phyloP scores from a whole-genome alignment of 2,329 filamentous ascomycete species.

The Penicillium glabrum region DNA sequence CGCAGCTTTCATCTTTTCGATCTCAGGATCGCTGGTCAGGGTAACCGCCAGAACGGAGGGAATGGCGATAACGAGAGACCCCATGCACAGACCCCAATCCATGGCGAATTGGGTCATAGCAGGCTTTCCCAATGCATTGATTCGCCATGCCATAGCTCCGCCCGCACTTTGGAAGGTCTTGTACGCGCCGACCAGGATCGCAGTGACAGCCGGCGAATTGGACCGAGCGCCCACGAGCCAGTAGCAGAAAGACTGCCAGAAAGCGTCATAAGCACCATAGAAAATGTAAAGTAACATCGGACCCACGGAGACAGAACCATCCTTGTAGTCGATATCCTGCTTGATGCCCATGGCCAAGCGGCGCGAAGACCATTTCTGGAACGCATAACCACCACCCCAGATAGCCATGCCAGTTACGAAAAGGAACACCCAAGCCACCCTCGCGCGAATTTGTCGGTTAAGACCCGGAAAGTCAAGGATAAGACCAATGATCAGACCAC shows the following conservation, averaged over 20 bases:
- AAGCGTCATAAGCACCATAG: conserved; percentile 67
- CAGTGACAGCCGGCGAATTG: conserved; percentile 43
- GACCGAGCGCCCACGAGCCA: conserved; percentile 55
- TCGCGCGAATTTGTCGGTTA: conserved; percentile 48
- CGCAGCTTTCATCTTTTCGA: neutral
- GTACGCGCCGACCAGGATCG: conserved; percentile 50
- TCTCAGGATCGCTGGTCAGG: conserved; percentile 24
- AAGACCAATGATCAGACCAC: conserved; percentile 46
- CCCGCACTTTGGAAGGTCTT: conserved; percentile 48
- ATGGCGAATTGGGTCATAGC: conserved; percentile 47
- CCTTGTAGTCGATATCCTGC: conserved; percentile 50
- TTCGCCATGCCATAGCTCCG: conserved; percentile 49
- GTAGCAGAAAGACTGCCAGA: conserved; percentile 66
- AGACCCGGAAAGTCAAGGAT: conserved; percentile 44
- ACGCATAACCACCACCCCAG: conserved; percentile 64
- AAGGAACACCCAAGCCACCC: conserved; percentile 48
- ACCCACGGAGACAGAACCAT: conserved; percentile 54
- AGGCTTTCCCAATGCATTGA: conserved; percentile 39
- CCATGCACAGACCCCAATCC: conserved; percentile 50
- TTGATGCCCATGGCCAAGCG: conserved; percentile 41
- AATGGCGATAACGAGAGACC: conserved; percentile 43
- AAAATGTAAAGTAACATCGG: conserved; percentile 71
- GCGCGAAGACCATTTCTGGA: conserved; percentile 58
- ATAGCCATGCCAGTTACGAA: conserved; percentile 54
- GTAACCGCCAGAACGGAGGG: conserved; percentile 46